A percentile compares a stretch with the other conserved stretches of the same genome.
Evolutionary conservation across 1,139 yeast genomes (phyloP).

Genomic region (Hemisphaericaspora subhashii): DNA sequence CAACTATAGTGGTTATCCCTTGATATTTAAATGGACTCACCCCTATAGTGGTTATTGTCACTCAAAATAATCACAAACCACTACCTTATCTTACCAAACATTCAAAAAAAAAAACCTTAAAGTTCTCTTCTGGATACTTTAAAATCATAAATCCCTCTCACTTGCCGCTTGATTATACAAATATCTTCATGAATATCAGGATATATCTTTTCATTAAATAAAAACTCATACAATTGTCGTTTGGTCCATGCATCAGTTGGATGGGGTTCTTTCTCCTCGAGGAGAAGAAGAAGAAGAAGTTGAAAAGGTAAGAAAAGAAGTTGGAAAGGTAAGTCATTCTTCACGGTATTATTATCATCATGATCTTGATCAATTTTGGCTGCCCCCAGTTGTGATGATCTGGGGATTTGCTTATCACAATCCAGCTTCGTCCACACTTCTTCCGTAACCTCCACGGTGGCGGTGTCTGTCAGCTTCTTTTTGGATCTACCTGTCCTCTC

Average conservation of each 20-base stretch:
- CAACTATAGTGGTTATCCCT: too few relatives aligned
- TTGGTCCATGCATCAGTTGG: slow-evolving; percentile 19
- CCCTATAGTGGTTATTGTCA: slow-evolving; percentile 1
- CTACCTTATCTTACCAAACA: not conserved
- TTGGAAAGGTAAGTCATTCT: too few relatives aligned
- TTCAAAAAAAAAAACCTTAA: not conserved
- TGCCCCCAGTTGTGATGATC: too few relatives aligned
- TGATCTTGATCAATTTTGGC: too few relatives aligned
- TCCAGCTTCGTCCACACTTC: not conserved
- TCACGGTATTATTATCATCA: too few relatives aligned
- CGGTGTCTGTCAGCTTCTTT: not conserved
- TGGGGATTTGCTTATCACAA: too few relatives aligned
- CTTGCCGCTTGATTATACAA: slow-evolving; percentile 15
- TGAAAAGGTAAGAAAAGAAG: too few relatives aligned
- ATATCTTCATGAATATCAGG: slow-evolving; percentile 22
- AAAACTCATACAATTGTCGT: slow-evolving; percentile 20
- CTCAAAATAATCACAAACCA: not conserved
- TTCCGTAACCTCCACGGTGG: too few relatives aligned
- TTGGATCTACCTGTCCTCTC: not conserved
- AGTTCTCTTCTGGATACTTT: slow-evolving; percentile 3
- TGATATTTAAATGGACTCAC: not conserved
- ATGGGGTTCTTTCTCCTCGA: not conserved
- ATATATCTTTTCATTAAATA: slow-evolving; percentile 19
- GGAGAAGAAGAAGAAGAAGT: too few relatives aligned
- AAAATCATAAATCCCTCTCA: slow-evolving; percentile 8